phyloP scores from a whole-genome alignment of 2,329 filamentous ascomycete species.

The Paracoccidioides lutzii region DNA sequence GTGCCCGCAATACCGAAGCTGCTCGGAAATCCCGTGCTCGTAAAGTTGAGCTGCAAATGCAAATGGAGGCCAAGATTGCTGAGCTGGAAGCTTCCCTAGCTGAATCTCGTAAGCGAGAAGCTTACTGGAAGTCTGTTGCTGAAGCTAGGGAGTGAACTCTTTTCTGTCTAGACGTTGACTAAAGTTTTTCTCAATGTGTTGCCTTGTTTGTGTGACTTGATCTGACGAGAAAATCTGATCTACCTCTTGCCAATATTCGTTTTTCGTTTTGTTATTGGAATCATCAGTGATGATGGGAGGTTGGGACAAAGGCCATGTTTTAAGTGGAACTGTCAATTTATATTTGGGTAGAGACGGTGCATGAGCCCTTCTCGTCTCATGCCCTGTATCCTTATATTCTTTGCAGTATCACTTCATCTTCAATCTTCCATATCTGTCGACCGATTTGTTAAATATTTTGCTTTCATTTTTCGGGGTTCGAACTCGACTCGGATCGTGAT shows the following conservation, averaged over 20 bases:
- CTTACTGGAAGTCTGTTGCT: slow-evolving; percentile 27
- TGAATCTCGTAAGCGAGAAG: slow-evolving; percentile 23
- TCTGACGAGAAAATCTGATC: slow-evolving; percentile 10
- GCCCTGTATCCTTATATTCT: slow-evolving; percentile 1
- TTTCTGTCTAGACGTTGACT: slow-evolving; percentile 10
- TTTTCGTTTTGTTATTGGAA: slow-evolving; percentile 10
- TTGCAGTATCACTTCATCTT: neutral
- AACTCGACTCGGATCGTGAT: neutral
- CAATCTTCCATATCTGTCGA: neutral
- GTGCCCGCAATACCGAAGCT: slow-evolving; percentile 83
- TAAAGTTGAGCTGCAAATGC: slow-evolving; percentile 64
- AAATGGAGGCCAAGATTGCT: slow-evolving; percentile 59
- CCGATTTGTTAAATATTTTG: neutral
- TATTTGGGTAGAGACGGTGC: neutral
- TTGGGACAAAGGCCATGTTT: slow-evolving; percentile 19
- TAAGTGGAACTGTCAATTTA: slow-evolving; percentile 13
- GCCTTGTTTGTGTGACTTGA: slow-evolving; percentile 5
- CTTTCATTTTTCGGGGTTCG: neutral
- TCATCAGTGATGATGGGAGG: slow-evolving; percentile 23
- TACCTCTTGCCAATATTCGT: neutral
- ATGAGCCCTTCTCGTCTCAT: slow-evolving; percentile 5
- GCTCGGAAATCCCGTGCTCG: slow-evolving; percentile 85
- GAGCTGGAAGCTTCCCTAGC: slow-evolving; percentile 45
- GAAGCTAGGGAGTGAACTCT: slow-evolving; percentile 12
- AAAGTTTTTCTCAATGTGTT: slow-evolving; percentile 6